A percentile compares a stretch with the other conserved stretches of the same genome.
Conservation (phyloP, 2,329 filamentous ascomycete species). For the Exophiala sp. region DNA sequence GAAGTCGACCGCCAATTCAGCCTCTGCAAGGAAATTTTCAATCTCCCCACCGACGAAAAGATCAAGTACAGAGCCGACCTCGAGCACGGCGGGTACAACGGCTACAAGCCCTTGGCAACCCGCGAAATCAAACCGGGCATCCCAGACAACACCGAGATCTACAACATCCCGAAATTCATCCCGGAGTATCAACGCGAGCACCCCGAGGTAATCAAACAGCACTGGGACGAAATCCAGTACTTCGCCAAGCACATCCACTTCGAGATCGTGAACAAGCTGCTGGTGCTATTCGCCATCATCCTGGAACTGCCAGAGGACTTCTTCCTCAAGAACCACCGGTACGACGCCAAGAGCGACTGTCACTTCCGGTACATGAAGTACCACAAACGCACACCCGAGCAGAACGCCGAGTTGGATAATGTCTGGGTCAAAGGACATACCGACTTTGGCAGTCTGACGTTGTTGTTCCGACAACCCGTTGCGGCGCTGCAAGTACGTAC, state of each 20-base stretch:
- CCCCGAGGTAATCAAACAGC: slow-evolving; percentile 47
- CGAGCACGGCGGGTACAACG: slow-evolving; percentile 55
- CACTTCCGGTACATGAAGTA: slow-evolving; percentile 62
- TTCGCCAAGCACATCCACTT: slow-evolving; percentile 53
- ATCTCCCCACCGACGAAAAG: slow-evolving; percentile 57
- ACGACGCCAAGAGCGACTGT: slow-evolving; percentile 55
- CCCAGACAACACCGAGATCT: slow-evolving; percentile 57
- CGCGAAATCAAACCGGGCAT: slow-evolving; percentile 33
- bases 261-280: slow-evolving; percentile 53
- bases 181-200: slow-evolving; percentile 43
- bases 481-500: slow-evolving; percentile 54
- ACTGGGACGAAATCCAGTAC: slow-evolving; percentile 54
- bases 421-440: slow-evolving; percentile 53
- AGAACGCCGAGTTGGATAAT: slow-evolving; percentile 43
- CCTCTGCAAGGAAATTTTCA: slow-evolving; percentile 55
- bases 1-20: slow-evolving; percentile 59
- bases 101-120: slow-evolving; percentile 47
- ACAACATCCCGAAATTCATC: slow-evolving; percentile 59
- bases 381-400: slow-evolving; percentile 45
- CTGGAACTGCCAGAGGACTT: slow-evolving; percentile 58
- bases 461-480: slow-evolving; percentile 57
- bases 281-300: slow-evolving; percentile 57
- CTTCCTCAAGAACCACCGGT: slow-evolving; percentile 54
- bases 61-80: slow-evolving; percentile 53
- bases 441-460: slow-evolving; percentile 54